phyloP scores from a whole-genome alignment of 2,329 filamentous ascomycete species.

The Plenodomus tracheiphilus region DNA sequence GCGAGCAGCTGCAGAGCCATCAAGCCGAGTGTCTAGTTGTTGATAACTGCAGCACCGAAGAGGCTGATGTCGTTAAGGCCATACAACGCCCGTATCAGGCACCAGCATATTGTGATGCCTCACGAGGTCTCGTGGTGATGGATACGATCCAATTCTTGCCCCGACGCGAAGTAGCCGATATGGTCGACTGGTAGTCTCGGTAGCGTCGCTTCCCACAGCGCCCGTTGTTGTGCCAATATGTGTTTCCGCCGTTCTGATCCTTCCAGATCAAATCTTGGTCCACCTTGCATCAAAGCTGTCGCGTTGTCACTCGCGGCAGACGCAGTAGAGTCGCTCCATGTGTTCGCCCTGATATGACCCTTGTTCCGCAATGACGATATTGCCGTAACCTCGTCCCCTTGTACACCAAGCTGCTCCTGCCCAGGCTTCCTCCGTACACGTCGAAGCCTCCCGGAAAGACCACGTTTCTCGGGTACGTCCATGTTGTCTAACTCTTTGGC shows the following conservation, averaged over 20 bases:
- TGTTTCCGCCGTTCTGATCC: slow-evolving; percentile 4
- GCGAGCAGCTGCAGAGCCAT: not conserved
- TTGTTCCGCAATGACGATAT: slow-evolving; percentile 3
- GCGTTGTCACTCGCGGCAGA: slow-evolving; percentile 3
- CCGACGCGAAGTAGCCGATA: slow-evolving; percentile 10
- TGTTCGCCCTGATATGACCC: slow-evolving; percentile 8
- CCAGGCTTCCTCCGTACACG: slow-evolving; percentile 19
- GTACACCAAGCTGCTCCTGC: slow-evolving; percentile 14
- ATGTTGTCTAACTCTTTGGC: slow-evolving; percentile 11
- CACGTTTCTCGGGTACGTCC: slow-evolving; percentile 13
- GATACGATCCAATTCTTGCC: slow-evolving; percentile 3
- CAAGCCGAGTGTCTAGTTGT: no score
- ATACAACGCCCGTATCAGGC: no score
- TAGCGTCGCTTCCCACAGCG: slow-evolving; percentile 24
- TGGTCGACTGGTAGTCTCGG: slow-evolving; percentile 12
- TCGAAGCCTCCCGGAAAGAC: slow-evolving; percentile 18
- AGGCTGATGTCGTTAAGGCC: not conserved
- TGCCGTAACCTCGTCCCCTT: slow-evolving; percentile 9
- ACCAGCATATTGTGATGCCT: no score
- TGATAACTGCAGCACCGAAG: no score
- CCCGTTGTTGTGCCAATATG: slow-evolving; percentile 17
- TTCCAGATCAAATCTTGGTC: slow-evolving; percentile 3
- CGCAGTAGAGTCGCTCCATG: slow-evolving; percentile 6
- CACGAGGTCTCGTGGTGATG: not conserved
- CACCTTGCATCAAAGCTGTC: not conserved